Evolutionary conservation across 2,329 filamentous ascomycete genomes (phyloP).

Genomic region (Ilyonectria robusta): DNA sequence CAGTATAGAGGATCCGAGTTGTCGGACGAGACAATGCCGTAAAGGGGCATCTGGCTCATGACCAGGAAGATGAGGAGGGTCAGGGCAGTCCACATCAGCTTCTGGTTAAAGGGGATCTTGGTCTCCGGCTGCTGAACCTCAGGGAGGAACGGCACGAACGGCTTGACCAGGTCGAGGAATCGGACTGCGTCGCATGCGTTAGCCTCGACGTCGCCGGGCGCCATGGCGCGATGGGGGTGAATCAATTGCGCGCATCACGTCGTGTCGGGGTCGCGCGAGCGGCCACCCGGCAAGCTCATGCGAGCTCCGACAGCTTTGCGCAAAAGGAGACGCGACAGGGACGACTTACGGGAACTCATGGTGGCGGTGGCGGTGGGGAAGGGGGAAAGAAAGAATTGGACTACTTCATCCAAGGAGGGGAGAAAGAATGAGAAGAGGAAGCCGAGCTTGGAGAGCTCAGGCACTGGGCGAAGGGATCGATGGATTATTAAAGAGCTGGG

Average conservation of each 20-base stretch:
- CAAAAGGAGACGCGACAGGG: slow-evolving; percentile 30
- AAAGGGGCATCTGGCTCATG: slow-evolving; percentile 99
- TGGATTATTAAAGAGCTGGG: slow-evolving; percentile 54
- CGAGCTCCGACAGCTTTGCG: slow-evolving; percentile 40
- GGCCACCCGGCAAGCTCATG: slow-evolving; percentile 29
- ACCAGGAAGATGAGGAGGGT: slow-evolving; percentile 99
- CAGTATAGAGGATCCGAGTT: slow-evolving; percentile 99
- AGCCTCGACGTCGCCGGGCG: slow-evolving; percentile 42
- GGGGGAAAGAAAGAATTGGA: slow-evolving; percentile 55
- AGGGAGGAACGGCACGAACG: slow-evolving; percentile 98
- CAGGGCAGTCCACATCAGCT: slow-evolving; percentile 94
- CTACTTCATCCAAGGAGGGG: slow-evolving; percentile 57
- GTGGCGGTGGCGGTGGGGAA: slow-evolving; percentile 57
- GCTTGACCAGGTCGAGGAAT: slow-evolving; percentile 99
- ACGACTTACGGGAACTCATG: slow-evolving; percentile 70
- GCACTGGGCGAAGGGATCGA: slow-evolving; percentile 50
- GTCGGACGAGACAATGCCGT: slow-evolving; percentile 99
- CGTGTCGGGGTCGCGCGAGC: slow-evolving; percentile 27
- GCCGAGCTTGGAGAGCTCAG: slow-evolving; percentile 57
- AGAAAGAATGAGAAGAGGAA: slow-evolving; percentile 52
- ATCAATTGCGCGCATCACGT: slow-evolving; percentile 47
- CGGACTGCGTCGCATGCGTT: slow-evolving; percentile 75
- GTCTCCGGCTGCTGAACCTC: slow-evolving; percentile 99
- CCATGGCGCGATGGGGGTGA: slow-evolving; percentile 11
- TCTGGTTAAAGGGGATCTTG: slow-evolving; percentile 99